A percentile compares a stretch with the other conserved stretches of the same genome.
Conservation (phyloP, 345 rosid genomes). For the Carallia pectinifolia region DNA sequence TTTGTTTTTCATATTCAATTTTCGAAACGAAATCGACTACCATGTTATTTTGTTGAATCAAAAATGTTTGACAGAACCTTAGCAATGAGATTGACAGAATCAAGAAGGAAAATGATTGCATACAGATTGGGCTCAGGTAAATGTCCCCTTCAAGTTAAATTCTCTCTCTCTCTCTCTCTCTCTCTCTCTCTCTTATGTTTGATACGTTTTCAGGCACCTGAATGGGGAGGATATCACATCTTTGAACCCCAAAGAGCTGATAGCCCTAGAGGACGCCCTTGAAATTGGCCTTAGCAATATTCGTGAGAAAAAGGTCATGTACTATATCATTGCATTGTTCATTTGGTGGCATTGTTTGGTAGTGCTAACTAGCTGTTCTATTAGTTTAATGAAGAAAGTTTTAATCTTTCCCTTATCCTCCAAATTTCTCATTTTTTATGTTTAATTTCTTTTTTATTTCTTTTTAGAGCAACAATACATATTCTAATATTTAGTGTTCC, state of each 20-base stretch:
- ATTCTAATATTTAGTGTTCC: no score
- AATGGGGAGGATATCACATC: slow-evolving; percentile 68
- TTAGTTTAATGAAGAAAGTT: not conserved
- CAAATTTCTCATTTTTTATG: no score
- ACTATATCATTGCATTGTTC: no score
- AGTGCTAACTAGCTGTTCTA: not conserved
- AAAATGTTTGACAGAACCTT: slow-evolving; percentile 42
- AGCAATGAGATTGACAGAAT: slow-evolving; percentile 74
- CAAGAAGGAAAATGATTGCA: slow-evolving; percentile 78
- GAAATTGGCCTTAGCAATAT: slow-evolving; percentile 56
- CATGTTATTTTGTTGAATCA: no score
- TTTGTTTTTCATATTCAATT: no score
- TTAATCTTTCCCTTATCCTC: not conserved
- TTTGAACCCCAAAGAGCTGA: slow-evolving; percentile 52
- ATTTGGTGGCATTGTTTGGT: not conserved
- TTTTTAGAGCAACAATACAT: no score
- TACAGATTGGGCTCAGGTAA: slow-evolving; percentile 78
- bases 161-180: not conserved
- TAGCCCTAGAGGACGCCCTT: slow-evolving; percentile 57
- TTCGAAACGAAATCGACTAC: no score
- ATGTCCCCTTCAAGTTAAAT: no score
- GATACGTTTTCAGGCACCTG: slow-evolving; percentile 46
- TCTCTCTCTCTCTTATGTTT: not conserved
- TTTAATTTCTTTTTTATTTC: not conserved
- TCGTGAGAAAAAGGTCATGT: slow-evolving; percentile 44